phyloP scores from a whole-genome alignment of 306 rosid species.

The Carpinus viminea region DNA sequence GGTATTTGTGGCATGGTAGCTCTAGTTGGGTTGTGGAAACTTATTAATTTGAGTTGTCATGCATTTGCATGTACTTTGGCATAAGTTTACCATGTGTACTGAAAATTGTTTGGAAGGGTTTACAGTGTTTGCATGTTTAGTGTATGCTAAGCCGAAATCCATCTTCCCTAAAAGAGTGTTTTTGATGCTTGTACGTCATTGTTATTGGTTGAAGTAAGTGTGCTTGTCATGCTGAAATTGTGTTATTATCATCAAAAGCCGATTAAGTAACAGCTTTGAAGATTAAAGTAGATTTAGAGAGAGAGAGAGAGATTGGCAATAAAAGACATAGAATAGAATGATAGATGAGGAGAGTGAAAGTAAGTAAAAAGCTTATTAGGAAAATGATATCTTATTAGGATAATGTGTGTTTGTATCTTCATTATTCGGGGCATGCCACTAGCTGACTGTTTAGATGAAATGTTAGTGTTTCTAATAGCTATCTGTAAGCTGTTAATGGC shows the following conservation, averaged over 20 bases:
- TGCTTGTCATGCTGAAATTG: neutral
- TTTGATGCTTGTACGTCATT: neutral
- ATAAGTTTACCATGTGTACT: neutral
- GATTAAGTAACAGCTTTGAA: neutral
- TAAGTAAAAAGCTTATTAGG: too few relatives aligned
- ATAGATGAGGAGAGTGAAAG: too few relatives aligned
- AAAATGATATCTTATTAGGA: too few relatives aligned
- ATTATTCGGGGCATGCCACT: too few relatives aligned
- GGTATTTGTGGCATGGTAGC: neutral
- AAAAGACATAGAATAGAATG: too few relatives aligned
- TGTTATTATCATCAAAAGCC: neutral
- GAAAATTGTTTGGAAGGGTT: neutral
- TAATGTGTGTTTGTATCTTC: too few relatives aligned
- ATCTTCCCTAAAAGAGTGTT: neutral
- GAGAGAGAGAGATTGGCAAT: too few relatives aligned
- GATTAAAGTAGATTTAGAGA: neutral
- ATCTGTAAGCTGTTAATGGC: too few relatives aligned
- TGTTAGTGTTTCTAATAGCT: too few relatives aligned
- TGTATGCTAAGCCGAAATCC: neutral
- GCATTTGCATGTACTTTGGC: neutral
- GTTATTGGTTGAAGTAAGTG: neutral
- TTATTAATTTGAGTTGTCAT: neutral
- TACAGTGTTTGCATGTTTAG: neutral
- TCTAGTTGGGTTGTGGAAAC: neutral
- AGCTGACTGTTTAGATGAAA: too few relatives aligned